Conservation (phyloP, 768 basidiomycete species). For the Leucosporidium yakuticum region DNA sequence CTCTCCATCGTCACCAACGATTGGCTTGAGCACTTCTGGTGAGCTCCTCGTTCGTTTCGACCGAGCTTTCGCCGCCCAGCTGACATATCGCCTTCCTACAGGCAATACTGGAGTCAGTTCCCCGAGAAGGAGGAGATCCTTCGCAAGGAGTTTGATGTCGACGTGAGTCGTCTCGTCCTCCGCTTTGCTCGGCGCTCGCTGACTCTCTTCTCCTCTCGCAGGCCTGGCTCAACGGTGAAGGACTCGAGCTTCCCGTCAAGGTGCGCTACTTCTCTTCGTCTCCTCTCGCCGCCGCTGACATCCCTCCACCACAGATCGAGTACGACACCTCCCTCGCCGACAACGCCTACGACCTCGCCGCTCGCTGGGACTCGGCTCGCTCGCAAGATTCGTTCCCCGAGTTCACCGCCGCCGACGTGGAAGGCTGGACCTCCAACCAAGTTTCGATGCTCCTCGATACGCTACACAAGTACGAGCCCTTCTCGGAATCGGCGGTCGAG, state of each 20-base stretch:
- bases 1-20: slow-evolving; percentile 45
- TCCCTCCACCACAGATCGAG: slow-evolving; percentile 23
- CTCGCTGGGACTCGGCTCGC: slow-evolving; percentile 41
- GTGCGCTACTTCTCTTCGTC: slow-evolving; percentile 20
- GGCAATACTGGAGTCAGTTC: slow-evolving; percentile 40
- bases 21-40: slow-evolving; percentile 44
- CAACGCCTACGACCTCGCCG: slow-evolving; percentile 42
- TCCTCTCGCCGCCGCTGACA: no score
- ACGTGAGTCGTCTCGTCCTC: slow-evolving; percentile 7
- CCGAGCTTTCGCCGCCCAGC: slow-evolving; percentile 22
- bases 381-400: slow-evolving; percentile 17
- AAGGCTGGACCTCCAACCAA: slow-evolving; percentile 42
- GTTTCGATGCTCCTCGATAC: slow-evolving; percentile 47
- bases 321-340: slow-evolving; percentile 39
- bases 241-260: slow-evolving; percentile 41
- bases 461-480: slow-evolving; percentile 26
- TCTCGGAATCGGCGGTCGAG: slow-evolving; percentile 22
- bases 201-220: not conserved
- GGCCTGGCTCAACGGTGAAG: slow-evolving; percentile 46
- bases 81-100: slow-evolving; percentile 39
- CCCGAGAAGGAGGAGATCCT: slow-evolving; percentile 41
- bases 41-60: slow-evolving; percentile 3
- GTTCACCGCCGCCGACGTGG: slow-evolving; percentile 42
- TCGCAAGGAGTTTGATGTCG: slow-evolving; percentile 36
- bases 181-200: not conserved